Conservation (phyloP, 352 stramenopile species). For the Globisporangium megalacanthum region DNA sequence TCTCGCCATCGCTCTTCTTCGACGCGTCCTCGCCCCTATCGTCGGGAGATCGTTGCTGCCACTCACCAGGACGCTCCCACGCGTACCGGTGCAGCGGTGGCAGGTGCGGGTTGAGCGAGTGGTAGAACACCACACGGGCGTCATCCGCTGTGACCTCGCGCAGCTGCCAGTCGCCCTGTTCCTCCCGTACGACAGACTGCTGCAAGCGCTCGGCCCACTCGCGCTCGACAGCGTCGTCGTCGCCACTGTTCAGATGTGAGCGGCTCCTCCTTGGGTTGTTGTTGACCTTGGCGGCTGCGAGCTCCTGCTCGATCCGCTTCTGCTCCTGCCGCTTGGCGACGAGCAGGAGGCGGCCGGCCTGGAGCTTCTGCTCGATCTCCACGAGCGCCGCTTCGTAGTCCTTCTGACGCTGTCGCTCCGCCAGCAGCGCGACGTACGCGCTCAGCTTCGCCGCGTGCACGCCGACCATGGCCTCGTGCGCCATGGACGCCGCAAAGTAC, state of each 20-base stretch:
- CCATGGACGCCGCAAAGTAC: constrained; percentile 48
- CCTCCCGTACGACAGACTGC: constrained; percentile 34
- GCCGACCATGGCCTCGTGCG: constrained; percentile 46
- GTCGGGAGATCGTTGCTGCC: constrained; percentile 14
- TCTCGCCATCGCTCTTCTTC: constrained; percentile 12
- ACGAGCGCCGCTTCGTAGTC: constrained; percentile 52
- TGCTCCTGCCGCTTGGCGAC: constrained; percentile 64
- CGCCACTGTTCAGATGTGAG: constrained; percentile 20
- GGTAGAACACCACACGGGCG: constrained; percentile 60
- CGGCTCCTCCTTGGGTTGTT: constrained; percentile 8
- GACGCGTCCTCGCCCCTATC: constrained; percentile 1
- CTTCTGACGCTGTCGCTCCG: constrained; percentile 30
- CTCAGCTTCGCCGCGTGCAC: constrained; percentile 38
- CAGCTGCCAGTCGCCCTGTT: constrained; percentile 53
- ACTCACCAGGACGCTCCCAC: constrained; percentile 44
- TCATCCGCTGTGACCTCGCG: constrained; percentile 46
- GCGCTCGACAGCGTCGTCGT: constrained; percentile 3
- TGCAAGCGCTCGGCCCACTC: constrained; percentile 53
- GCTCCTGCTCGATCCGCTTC: constrained; percentile 46
- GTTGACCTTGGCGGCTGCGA: constrained; percentile 20
- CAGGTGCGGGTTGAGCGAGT: constrained; percentile 46
- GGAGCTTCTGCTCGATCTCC: constrained; percentile 66
- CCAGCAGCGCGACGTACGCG: constrained; percentile 36
- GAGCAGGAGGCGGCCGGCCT: constrained; percentile 40
- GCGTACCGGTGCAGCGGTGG: constrained; percentile 31